Conservation (phyloP, 495 filamentous ascomycete species). For the Neurospora hispaniola region DNA sequence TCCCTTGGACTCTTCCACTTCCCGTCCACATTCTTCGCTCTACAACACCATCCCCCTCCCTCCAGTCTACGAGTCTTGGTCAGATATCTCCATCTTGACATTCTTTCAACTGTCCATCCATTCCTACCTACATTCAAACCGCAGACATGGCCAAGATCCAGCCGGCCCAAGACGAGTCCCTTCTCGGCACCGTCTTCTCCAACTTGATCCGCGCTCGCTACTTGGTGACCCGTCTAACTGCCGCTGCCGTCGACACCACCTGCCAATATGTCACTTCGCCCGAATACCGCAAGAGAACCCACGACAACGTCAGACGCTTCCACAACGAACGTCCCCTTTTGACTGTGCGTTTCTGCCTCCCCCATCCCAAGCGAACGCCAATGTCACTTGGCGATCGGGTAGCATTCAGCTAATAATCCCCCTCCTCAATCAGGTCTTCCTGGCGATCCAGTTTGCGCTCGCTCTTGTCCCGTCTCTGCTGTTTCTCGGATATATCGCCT, state of each 20-base stretch:
- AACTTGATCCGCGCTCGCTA: not conserved
- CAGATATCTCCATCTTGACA: not conserved
- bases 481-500: slow-evolving; percentile 48
- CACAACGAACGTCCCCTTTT: not conserved
- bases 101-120: not conserved
- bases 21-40: not conserved
- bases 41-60: not conserved
- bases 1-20: not conserved
- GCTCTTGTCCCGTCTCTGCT: slow-evolving; percentile 43
- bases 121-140: not conserved
- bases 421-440: not conserved
- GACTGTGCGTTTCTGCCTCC: not conserved
- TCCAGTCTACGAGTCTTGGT: not conserved
- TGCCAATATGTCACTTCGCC: not conserved
- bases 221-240: not conserved
- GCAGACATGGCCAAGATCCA: not conserved
- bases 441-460: not conserved
- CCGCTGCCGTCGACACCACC: not conserved
- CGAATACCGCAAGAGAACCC: not conserved
- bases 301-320: not conserved
- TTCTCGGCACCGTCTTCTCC: not conserved
- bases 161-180: not conserved
- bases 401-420: not conserved
- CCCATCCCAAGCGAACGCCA: not conserved
- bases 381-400: not conserved